phyloP scores from a whole-genome alignment of 2,329 filamentous ascomycete genomes.

The Diaporthe caulivora region DNA sequence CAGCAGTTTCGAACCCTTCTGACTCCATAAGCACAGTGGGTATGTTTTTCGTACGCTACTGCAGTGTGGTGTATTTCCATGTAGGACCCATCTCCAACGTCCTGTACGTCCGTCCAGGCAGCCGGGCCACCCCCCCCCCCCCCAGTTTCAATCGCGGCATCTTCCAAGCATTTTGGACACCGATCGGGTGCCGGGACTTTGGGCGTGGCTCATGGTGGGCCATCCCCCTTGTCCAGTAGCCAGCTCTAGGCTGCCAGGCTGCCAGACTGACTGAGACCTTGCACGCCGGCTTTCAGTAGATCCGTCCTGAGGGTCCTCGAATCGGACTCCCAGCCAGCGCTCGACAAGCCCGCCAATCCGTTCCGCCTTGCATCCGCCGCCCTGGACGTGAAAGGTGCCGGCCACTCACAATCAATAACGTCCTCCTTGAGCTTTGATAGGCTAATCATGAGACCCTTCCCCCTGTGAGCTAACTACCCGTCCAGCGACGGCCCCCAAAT shows the following conservation, averaged over 20 bases:
- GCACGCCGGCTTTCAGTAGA: neutral
- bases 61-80: neutral
- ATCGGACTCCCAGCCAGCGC: constrained; percentile 14
- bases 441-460: constrained; percentile 2
- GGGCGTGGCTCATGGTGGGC: neutral
- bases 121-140: neutral
- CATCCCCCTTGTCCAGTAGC: neutral
- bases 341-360: neutral
- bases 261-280: neutral
- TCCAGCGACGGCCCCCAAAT: constrained; percentile 11
- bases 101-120: neutral
- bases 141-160: neutral
- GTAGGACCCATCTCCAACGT: neutral
- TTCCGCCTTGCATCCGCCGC: constrained; percentile 17
- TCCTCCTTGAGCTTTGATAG: constrained; percentile 1
- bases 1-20: neutral
- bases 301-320: neutral
- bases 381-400: neutral
- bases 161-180: neutral
- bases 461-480: neutral
- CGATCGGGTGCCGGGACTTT: neutral
- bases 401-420: constrained; percentile 26
- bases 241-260: neutral
- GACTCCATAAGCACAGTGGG: constrained; percentile 5
- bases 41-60: neutral